phyloP scores from a whole-genome alignment of 2,329 filamentous ascomycete species.

The Exophiala sp. region DNA sequence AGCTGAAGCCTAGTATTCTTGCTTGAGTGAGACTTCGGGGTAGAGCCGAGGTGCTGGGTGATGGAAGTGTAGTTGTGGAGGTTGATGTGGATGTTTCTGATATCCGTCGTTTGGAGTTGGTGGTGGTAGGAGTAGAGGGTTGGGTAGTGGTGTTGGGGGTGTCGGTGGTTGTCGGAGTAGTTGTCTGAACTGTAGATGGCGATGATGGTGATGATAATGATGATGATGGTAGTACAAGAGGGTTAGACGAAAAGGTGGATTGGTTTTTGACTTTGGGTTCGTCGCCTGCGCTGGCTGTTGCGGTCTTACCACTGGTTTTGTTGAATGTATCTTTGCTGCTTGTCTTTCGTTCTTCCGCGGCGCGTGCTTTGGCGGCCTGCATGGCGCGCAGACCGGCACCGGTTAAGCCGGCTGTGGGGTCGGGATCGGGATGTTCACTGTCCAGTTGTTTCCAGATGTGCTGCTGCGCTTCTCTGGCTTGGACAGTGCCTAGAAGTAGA shows the following conservation, averaged over 20 bases:
- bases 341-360: conserved; percentile 17
- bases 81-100: conserved; percentile 42
- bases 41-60: conserved; percentile 35
- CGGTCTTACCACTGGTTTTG: conserved; percentile 12
- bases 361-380: conserved; percentile 27
- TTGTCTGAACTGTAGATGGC: neutral
- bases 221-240: too few species aligned
- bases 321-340: conserved; percentile 10
- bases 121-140: neutral
- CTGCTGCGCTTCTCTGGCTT: conserved; percentile 51
- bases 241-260: conserved; percentile 11
- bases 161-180: neutral
- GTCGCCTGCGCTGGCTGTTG: conserved; percentile 13
- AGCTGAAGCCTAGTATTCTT: conserved; percentile 69
- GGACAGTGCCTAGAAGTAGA: conserved; percentile 53
- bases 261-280: conserved; percentile 25
- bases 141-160: neutral
- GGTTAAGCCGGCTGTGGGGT: conserved; percentile 39
- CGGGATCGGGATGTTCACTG: conserved; percentile 35
- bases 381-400: conserved; percentile 39
- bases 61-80: neutral
- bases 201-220: neutral
- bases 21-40: conserved; percentile 48
- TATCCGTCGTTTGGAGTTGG: conserved; percentile 36
- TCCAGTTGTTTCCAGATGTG: conserved; percentile 43